A percentile compares a stretch with the other conserved stretches of the same genome.
phyloP scores from a whole-genome alignment of 495 filamentous ascomycete genomes.

The Parmelia sp. region DNA sequence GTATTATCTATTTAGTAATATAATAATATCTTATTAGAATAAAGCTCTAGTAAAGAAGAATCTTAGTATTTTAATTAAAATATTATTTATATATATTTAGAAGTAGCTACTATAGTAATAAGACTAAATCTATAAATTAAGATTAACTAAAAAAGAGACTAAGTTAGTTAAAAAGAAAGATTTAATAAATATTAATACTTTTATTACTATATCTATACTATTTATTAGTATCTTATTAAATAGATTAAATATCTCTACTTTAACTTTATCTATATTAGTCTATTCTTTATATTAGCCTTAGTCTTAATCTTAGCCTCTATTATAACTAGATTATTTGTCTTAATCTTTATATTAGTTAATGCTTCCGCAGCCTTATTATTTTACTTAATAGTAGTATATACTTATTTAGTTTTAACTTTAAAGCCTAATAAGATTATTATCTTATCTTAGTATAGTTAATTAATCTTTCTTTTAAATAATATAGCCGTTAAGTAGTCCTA shows the following conservation, averaged over 20 bases:
- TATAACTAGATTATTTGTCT: neutral
- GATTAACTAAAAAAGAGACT: neutral
- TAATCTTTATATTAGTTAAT: neutral
- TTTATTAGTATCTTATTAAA: neutral
- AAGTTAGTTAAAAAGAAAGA: neutral
- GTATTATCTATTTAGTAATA: neutral
- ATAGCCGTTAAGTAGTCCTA: neutral
- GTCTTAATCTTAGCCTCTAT: no score
- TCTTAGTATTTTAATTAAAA: no score
- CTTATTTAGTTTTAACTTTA: no score
- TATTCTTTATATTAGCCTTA: neutral
- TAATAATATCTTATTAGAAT: neutral
- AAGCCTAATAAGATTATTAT: no score
- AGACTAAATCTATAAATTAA: neutral
- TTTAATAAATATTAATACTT: neutral
- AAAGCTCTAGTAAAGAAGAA: neutral
- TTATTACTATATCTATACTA: neutral
- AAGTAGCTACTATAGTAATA: neutral
- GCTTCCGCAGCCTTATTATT: neutral
- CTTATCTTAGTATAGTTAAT: no score
- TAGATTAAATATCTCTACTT: neutral
- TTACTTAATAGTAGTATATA: neutral
- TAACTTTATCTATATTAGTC: neutral
- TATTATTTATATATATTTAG: neutral
- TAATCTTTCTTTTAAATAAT: neutral